phyloP scores from a whole-genome alignment of 139 green algal genomes.

The Chlorella ohadii region DNA sequence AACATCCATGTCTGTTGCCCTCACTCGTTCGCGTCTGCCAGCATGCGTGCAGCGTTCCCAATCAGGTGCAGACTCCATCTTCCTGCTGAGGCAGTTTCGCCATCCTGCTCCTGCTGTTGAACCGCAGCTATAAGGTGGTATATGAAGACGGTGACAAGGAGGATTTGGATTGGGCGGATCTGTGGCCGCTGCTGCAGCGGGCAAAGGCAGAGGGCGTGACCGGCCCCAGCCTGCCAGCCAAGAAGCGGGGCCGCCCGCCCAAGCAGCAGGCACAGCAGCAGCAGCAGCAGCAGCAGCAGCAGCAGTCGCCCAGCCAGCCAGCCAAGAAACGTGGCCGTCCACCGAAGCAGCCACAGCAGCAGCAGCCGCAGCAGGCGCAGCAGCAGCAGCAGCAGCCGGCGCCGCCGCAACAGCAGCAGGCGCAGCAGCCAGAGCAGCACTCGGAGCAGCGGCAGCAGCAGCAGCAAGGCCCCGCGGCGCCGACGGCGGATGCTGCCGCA shows the following conservation, averaged over 20 bases:
- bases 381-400: no score
- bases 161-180: conserved; percentile 20
- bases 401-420: neutral
- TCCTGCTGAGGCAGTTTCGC: neutral
- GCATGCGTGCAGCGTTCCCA: no score
- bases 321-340: no score
- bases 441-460: neutral
- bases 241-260: neutral
- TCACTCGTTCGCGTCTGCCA: no score
- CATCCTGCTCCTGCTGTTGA: neutral
- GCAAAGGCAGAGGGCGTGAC: neutral
- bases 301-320: no score
- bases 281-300: neutral
- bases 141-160: conserved; percentile 43
- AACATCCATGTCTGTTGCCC: no score
- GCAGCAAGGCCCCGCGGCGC: neutral
- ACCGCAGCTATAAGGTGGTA: conserved; percentile 5
- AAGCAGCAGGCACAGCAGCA: neutral
- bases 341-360: no score
- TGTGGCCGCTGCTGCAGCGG: conserved; percentile 7
- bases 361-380: no score
- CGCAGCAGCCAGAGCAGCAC: neutral
- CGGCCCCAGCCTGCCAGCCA: neutral
- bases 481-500: neutral
- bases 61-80: no score